These are phyloP conservation scores for Pelargonium myrrhifolium DNA, from an alignment of 441 rosid species.

Conservation along the genomic window DNA sequence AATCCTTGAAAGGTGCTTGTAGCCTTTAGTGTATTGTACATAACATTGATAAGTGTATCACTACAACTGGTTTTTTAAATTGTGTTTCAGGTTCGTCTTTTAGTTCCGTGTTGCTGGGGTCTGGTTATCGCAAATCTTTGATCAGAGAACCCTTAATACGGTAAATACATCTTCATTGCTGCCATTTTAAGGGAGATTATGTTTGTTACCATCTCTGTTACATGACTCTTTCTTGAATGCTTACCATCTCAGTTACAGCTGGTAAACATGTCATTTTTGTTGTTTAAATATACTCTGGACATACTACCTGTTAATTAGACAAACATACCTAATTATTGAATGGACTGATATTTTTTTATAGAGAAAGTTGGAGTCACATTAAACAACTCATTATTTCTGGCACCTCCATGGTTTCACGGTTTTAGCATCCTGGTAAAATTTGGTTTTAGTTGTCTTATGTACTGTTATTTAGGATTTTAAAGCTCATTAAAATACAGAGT, in stretches of 20 bases:
- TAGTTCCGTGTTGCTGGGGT: slow-evolving; percentile 20
- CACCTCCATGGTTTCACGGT: neutral
- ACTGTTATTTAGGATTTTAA: neutral
- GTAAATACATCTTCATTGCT: slow-evolving; percentile 22
- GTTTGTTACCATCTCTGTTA: neutral
- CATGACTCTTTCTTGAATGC: neutral
- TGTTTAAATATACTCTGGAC: neutral
- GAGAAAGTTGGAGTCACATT: neutral
- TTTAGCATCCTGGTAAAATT: neutral
- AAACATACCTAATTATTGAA: slow-evolving; percentile 1
- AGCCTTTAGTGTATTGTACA: neutral
- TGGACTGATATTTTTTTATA: neutral
- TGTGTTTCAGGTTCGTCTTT: slow-evolving; percentile 31
- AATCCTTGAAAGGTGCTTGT: neutral
- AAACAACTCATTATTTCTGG: neutral
- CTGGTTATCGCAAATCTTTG: slow-evolving; percentile 15
- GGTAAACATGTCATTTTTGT: neutral
- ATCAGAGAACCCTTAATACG: slow-evolving; percentile 24
- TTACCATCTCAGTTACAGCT: slow-evolving; percentile 2
- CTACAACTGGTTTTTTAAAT: slow-evolving; percentile 8
- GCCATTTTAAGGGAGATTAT: neutral
- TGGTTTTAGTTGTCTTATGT: neutral
- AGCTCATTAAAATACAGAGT: neutral
- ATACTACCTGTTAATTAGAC: neutral
- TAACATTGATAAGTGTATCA: slow-evolving; percentile 1